Percentiles rank a stretch among this genome's conserved stretches.
Evolutionary conservation across 352 stramenopile genomes (phyloP).

Genomic region (Bremia lactucae): DNA sequence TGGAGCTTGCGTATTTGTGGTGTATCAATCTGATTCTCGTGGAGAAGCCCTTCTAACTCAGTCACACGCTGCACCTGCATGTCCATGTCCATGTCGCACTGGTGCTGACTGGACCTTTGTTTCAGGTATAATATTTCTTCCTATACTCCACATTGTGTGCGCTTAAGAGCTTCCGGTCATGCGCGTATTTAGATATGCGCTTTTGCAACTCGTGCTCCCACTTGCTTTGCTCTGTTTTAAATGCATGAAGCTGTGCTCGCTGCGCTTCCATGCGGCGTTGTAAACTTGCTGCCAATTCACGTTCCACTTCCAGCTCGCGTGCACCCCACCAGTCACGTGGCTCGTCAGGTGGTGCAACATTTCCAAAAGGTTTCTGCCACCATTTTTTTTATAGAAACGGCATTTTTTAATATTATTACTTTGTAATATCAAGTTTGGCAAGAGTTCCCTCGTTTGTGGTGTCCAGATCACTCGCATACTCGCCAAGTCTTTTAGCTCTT

Average conservation of each 20-base stretch:
- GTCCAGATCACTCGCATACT: constrained; percentile 16
- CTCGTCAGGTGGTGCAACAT: constrained; percentile 3
- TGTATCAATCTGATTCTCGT: constrained; percentile 29
- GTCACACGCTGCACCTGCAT: constrained; percentile 45
- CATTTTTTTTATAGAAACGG: no score
- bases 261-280: constrained; percentile 67
- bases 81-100: constrained; percentile 49
- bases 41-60: constrained; percentile 48
- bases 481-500: constrained; percentile 1
- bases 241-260: constrained; percentile 56
- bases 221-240: constrained; percentile 76
- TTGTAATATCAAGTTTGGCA: no score
- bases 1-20: constrained; percentile 27
- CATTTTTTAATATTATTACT: no score
- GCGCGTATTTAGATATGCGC: constrained; percentile 65
- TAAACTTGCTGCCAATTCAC: constrained; percentile 31
- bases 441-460: constrained; percentile 15
- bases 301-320: constrained; percentile 29
- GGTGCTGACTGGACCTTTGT: constrained; percentile 27
- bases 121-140: constrained; percentile 41
- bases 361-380: no score
- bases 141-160: constrained; percentile 77
- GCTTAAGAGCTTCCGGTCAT: constrained; percentile 66
- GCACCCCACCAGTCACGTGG: constrained; percentile 52
- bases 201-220: constrained; percentile 72